Percentiles rank a stretch among this genome's conserved stretches.
Evolutionary conservation across 2,329 filamentous ascomycete genomes (phyloP).

Genomic region (Phaeosphaeria sp.): DNA sequence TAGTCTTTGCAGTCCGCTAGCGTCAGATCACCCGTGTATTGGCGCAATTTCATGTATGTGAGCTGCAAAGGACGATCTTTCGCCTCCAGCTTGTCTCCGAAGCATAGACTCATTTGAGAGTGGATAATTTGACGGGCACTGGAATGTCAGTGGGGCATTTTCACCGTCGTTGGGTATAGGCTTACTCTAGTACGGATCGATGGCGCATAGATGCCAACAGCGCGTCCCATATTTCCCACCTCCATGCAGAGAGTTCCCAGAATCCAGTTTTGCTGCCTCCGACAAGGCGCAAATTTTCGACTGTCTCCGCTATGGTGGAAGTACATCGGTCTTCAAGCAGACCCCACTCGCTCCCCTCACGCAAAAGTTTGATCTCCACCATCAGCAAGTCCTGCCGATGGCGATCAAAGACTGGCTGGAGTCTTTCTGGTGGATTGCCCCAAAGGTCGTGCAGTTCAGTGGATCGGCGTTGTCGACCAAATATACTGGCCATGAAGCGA

Average conservation of each 20-base stretch:
- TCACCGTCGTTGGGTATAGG: neutral
- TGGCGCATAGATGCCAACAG: slow-evolving; percentile 14
- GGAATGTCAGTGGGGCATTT: slow-evolving; percentile 1
- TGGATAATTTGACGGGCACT: slow-evolving; percentile 13
- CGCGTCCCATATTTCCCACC: slow-evolving; percentile 23
- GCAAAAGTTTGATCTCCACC: slow-evolving; percentile 19
- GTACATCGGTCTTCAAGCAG: slow-evolving; percentile 25
- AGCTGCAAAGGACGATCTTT: slow-evolving; percentile 23
- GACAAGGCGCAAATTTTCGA: slow-evolving; percentile 7
- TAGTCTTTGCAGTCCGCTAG: slow-evolving; percentile 28
- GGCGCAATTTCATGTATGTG: slow-evolving; percentile 20
- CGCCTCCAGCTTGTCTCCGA: slow-evolving; percentile 11
- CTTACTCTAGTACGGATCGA: slow-evolving; percentile 18
- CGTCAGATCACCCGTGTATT: slow-evolving; percentile 12
- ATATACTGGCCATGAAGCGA: slow-evolving; percentile 44
- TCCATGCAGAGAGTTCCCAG: slow-evolving; percentile 15
- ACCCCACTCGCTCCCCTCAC: slow-evolving; percentile 18
- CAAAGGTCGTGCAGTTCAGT: slow-evolving; percentile 36
- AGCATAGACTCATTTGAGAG: slow-evolving; percentile 15
- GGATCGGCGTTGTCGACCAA: slow-evolving; percentile 27
- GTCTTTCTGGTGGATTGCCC: slow-evolving; percentile 19
- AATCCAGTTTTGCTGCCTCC: slow-evolving; percentile 3
- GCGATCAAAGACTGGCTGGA: slow-evolving; percentile 26
- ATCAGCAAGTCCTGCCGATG: slow-evolving; percentile 31
- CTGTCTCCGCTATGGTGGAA: slow-evolving; percentile 17